Percentiles rank a stretch among this genome's conserved stretches.
Evolutionary conservation across 2,329 filamentous ascomycete genomes (phyloP).

Genomic region (Diaporthe sp.): DNA sequence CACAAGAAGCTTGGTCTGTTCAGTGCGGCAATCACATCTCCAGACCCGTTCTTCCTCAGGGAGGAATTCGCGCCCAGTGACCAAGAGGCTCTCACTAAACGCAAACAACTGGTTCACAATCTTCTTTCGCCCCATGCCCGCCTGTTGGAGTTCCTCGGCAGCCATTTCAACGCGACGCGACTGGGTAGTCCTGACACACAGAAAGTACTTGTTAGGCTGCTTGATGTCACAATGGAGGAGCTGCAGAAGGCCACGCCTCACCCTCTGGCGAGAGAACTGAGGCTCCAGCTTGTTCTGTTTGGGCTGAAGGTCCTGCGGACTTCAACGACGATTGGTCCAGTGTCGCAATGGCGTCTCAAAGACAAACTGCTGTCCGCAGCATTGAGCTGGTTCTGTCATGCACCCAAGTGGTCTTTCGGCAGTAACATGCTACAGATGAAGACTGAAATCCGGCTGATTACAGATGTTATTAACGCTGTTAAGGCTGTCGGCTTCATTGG

Average conservation of each 20-base stretch:
- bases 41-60: constrained; percentile 90
- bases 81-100: constrained; percentile 78
- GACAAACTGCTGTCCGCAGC: constrained; percentile 90
- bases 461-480: constrained; percentile 79
- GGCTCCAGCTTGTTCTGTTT: constrained; percentile 89
- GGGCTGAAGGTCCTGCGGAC: constrained; percentile 83
- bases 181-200: constrained; percentile 87
- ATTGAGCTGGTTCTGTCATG: constrained; percentile 87
- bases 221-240: constrained; percentile 83
- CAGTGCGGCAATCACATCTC: constrained; percentile 75
- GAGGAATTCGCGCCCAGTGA: constrained; percentile 96
- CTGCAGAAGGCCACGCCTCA: constrained; percentile 80
- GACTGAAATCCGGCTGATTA: constrained; percentile 87
- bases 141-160: constrained; percentile 89
- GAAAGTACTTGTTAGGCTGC: constrained; percentile 83
- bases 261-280: constrained; percentile 90
- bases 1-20: constrained; percentile 86
- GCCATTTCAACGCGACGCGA: constrained; percentile 95
- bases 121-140: constrained; percentile 88
- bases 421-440: constrained; percentile 95
- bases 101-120: constrained; percentile 85
- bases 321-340: constrained; percentile 74
- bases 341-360: constrained; percentile 85
- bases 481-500: constrained; percentile 75
- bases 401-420: constrained; percentile 94